These are phyloP conservation scores for Ascosphaera acerosa DNA, from an alignment of 2,329 filamentous ascomycete species.

Conservation along the genomic window DNA sequence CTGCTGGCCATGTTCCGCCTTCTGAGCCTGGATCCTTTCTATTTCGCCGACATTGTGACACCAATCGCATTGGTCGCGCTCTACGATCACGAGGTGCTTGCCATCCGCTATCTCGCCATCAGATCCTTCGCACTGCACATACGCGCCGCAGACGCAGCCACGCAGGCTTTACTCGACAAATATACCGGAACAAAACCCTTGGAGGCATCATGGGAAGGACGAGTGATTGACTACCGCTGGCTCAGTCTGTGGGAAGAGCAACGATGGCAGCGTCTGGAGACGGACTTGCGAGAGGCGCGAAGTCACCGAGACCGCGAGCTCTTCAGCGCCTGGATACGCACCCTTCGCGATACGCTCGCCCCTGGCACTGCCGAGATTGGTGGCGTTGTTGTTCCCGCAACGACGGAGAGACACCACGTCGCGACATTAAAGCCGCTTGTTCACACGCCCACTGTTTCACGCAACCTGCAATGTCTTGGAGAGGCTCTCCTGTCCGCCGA, in stretches of 20 bases:
- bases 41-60: slow-evolving; percentile 39
- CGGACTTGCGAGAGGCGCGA: slow-evolving; percentile 8
- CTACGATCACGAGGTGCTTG: slow-evolving; percentile 31
- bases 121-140: slow-evolving; percentile 58
- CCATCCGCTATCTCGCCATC: slow-evolving; percentile 57
- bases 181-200: slow-evolving; percentile 40
- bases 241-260: slow-evolving; percentile 37
- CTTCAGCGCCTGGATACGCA: slow-evolving; percentile 9
- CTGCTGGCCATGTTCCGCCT: slow-evolving; percentile 55
- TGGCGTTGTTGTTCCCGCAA: slow-evolving; percentile 35
- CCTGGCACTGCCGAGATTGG: slow-evolving; percentile 38
- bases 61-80: slow-evolving; percentile 42
- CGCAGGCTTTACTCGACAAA: slow-evolving; percentile 42
- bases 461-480: slow-evolving; percentile 47
- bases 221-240: slow-evolving; percentile 54
- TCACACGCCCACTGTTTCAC: slow-evolving; percentile 43
- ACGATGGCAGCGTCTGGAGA: slow-evolving; percentile 24
- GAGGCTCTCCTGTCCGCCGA: slow-evolving; percentile 37
- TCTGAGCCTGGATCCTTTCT: slow-evolving; percentile 45
- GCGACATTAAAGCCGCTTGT: slow-evolving; percentile 30
- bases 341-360: slow-evolving; percentile 22
- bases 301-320: slow-evolving; percentile 7
- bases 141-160: slow-evolving; percentile 52
- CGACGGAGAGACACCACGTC: slow-evolving; percentile 21
- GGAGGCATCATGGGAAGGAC: slow-evolving; percentile 48